These are phyloP conservation scores for Solanum bulbocastanum DNA, from an alignment of 257 asterid species.

Conservation along the genomic window DNA sequence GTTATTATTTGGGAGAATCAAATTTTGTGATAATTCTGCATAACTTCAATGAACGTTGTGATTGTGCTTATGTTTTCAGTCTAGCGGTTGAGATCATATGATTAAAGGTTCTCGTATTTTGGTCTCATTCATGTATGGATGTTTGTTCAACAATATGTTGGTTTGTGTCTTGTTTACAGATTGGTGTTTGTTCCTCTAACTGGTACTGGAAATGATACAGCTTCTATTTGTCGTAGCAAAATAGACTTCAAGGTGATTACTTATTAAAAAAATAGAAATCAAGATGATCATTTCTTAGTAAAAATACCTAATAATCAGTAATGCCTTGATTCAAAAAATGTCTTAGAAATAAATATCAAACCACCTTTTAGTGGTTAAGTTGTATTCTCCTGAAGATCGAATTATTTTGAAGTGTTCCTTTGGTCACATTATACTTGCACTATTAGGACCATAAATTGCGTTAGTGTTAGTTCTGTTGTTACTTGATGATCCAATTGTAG, in stretches of 20 bases:
- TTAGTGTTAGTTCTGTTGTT: neutral
- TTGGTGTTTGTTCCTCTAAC: neutral
- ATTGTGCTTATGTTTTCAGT: neutral
- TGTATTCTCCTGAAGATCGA: neutral
- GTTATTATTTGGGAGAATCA: neutral
- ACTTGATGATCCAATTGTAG: conserved; percentile 24
- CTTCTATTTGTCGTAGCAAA: neutral
- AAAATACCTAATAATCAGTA: neutral
- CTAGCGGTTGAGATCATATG: neutral
- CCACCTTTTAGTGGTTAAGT: neutral
- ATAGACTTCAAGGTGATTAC: neutral
- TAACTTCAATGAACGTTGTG: neutral
- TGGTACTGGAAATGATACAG: neutral
- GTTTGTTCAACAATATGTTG: neutral
- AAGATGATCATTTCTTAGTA: neutral
- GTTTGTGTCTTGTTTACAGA: neutral
- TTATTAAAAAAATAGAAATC: neutral
- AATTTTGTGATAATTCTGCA: neutral
- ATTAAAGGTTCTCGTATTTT: neutral
- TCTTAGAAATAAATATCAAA: neutral
- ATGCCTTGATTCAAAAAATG: neutral
- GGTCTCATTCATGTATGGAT: neutral
- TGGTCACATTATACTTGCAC: neutral
- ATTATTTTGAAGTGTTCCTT: neutral
- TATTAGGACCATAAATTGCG: neutral